Evolutionary conservation across 345 rosid genomes (phyloP), one percentile per base, ranked within the genome.

Genomic region (Euclidium syriacum): DNA sequence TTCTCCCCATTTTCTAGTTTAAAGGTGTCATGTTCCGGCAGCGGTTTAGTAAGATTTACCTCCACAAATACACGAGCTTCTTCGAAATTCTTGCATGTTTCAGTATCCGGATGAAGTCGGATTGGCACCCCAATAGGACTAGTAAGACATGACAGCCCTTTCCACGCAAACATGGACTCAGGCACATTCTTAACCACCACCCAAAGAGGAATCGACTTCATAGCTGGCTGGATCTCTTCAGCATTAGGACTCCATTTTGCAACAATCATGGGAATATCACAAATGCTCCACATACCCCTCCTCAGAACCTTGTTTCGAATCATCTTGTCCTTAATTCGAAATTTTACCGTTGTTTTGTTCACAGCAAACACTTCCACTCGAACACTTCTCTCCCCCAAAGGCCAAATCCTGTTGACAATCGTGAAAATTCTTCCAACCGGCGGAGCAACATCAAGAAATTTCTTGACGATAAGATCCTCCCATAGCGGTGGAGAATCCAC

Each of bases 341-440:
- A 39, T 6, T 39, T 39, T 0, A 39, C 10, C 0, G 19, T 39
- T 0, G 0, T 6, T 0, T 16, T 10, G 6, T 39, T 16, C 0
- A 39, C 19, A 0, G 1, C 20, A 39, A 39, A 39, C 0, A 39
- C 43, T 6, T 39, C 19, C 0, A 39, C n/a, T 15, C 43, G 2
- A 0, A 10, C 0, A 0, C 9, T 1, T 7, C 2, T 6, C 6
- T 39, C 43, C 0, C 19, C 20, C 0, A 39, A 3, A 0, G 9
- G 2, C 43, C 43, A 39, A 2, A 15, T 16, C 1, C 16, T 39
- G 1, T 39, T 39, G 19, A 39, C 43, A 5, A 39, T 39, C 43
- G 16, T 39, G 19, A 15, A 20, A 16, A 39, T 39, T 6, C 16
- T 39, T 2, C 43, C 43, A 0, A 38, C 19, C 2, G 14, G 10